Evolutionary conservation across 441 rosid species (phyloP).

Genomic region (Geranium incanum): DNA sequence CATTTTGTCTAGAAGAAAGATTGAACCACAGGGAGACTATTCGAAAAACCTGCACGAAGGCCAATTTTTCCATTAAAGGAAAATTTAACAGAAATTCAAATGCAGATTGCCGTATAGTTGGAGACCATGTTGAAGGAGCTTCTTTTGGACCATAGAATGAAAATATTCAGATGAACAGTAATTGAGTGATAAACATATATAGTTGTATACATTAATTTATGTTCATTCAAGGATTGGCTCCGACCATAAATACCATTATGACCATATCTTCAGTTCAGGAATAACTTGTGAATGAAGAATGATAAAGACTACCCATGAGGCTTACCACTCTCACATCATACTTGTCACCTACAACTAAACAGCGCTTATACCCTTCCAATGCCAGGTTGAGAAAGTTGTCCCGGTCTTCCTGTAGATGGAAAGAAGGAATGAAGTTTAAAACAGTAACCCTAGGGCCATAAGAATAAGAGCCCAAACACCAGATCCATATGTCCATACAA

Average conservation of each 20-base stretch:
- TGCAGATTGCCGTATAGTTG: neutral
- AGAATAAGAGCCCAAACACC: neutral
- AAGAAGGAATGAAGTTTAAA: constrained; percentile 7
- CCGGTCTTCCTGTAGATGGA: constrained; percentile 64
- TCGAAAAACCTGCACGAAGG: constrained; percentile 67
- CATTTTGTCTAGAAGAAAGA: constrained; percentile 60
- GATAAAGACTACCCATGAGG: constrained; percentile 16
- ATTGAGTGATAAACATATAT: neutral
- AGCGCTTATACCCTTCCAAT: constrained; percentile 84
- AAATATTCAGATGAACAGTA: neutral
- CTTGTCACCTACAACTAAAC: constrained; percentile 83
- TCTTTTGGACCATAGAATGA: neutral
- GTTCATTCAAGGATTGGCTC: neutral
- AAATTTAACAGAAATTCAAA: neutral
- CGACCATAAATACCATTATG: neutral
- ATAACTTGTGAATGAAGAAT: neutral
- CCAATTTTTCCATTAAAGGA: constrained; percentile 12
- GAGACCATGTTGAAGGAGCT: constrained; percentile 6
- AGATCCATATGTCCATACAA: neutral
- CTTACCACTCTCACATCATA: constrained; percentile 96
- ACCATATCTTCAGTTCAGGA: constrained; percentile 5
- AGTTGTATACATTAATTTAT: neutral
- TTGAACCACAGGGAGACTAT: constrained; percentile 85
- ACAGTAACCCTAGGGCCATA: neutral
- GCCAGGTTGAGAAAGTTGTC: constrained; percentile 86